These are phyloP conservation scores for Penicillium occitanis DNA, from an alignment of 2,329 filamentous ascomycete species.

Conservation along the genomic window DNA sequence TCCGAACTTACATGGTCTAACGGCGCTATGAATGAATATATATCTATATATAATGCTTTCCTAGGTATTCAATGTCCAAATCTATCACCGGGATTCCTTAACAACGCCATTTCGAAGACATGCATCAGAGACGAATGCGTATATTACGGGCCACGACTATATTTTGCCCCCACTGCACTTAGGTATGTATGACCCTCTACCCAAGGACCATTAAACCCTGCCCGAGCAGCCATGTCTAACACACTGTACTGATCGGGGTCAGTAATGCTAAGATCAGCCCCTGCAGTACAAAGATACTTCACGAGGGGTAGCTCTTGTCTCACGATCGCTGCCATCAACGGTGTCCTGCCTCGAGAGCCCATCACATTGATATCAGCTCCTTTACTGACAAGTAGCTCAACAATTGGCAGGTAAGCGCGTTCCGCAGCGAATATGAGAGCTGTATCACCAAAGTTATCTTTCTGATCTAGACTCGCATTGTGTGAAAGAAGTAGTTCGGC, in stretches of 20 bases:
- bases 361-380: slow-evolving; percentile 26
- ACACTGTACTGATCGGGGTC: background rate
- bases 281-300: slow-evolving; percentile 6
- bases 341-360: background rate
- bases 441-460: background rate
- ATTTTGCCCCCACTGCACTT: slow-evolving; percentile 1
- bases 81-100: background rate
- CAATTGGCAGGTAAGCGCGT: slow-evolving; percentile 11
- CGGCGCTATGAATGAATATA: background rate
- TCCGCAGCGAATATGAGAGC: slow-evolving; percentile 4
- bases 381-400: slow-evolving; percentile 25
- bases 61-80: background rate
- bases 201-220: slow-evolving; percentile 7
- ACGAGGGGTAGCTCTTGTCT: background rate
- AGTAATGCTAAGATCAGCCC: slow-evolving; percentile 4
- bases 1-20: background rate
- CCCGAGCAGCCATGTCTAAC: slow-evolving; percentile 8
- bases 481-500: background rate
- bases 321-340: slow-evolving; percentile 12
- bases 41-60: background rate
- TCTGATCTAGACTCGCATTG: background rate
- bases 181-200: slow-evolving; percentile 4
- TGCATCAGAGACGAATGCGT: background rate
- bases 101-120: background rate
- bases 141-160: background rate